A percentile compares a stretch with the other conserved stretches of the same genome.
Conservation (phyloP, 371 early-diverging fungal genomes). For the Mortierella sp. region DNA sequence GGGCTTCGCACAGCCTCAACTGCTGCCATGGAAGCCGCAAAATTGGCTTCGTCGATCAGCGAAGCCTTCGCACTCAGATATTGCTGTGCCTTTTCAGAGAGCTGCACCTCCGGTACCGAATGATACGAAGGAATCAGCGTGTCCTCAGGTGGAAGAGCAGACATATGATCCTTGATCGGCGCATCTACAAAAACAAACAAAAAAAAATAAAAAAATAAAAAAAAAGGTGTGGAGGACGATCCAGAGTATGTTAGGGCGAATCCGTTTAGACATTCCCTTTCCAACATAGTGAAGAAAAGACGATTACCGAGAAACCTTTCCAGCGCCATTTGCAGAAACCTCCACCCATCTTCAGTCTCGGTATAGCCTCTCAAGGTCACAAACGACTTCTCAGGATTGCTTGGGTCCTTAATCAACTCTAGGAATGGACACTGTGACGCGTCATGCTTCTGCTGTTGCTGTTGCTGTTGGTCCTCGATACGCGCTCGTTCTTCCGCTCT, state of each 20-base stretch:
- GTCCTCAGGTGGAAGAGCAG: slow-evolving; percentile 42
- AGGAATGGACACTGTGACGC: slow-evolving; percentile 47
- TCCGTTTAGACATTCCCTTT: too few relatives aligned
- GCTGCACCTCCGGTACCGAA: slow-evolving; percentile 25
- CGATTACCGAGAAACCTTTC: slow-evolving; percentile 36
- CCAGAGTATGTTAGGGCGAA: too few relatives aligned
- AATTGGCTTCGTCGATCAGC: slow-evolving; percentile 25
- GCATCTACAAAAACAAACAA: slow-evolving; percentile 5
- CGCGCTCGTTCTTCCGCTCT: slow-evolving; percentile 14
- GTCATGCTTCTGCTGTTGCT: slow-evolving; percentile 9
- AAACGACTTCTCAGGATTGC: not conserved
- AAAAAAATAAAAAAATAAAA: not conserved
- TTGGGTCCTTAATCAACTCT: slow-evolving; percentile 11
- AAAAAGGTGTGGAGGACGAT: too few relatives aligned
- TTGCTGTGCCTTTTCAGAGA: slow-evolving; percentile 41
- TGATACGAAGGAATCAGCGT: slow-evolving; percentile 44
- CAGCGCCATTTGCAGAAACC: slow-evolving; percentile 25
- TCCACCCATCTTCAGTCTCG: slow-evolving; percentile 53
- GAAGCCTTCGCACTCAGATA: slow-evolving; percentile 36
- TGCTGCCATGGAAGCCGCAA: slow-evolving; percentile 25
- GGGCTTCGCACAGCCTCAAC: slow-evolving; percentile 19
- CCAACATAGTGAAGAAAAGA: not conserved
- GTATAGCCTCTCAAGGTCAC: slow-evolving; percentile 42
- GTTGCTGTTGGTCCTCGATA: slow-evolving; percentile 8
- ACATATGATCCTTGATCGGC: slow-evolving; percentile 18